phyloP scores from a whole-genome alignment of 2,329 filamentous ascomycete genomes.

The Epicoccum nigrum region DNA sequence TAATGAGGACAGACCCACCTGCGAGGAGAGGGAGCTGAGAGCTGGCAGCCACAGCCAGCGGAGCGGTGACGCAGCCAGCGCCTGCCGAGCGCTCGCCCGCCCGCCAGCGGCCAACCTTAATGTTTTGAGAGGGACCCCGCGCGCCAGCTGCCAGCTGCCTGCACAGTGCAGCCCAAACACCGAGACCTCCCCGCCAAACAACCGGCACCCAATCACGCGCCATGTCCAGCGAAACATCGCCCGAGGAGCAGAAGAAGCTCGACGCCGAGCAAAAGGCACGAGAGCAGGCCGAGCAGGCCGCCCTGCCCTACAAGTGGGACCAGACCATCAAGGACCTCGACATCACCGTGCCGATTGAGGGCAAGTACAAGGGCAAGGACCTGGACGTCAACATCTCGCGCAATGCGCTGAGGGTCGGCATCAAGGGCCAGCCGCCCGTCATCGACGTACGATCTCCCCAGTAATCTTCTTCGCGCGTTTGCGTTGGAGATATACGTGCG shows the following conservation, averaged over 20 bases:
- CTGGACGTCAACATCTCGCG: conserved; percentile 83
- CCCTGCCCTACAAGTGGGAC: conserved; percentile 95
- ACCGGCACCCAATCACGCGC: conserved; percentile 14
- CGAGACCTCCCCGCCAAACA: too few relatives aligned
- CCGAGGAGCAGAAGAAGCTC: conserved; percentile 60
- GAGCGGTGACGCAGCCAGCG: conserved; percentile 29
- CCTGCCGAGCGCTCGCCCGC: conserved; percentile 17
- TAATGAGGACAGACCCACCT: conserved; percentile 17
- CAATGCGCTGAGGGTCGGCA: conserved; percentile 74
- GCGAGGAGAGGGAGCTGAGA: too few relatives aligned
- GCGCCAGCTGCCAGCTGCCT: too few relatives aligned
- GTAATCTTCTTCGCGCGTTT: too few relatives aligned
- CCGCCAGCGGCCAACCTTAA: too few relatives aligned
- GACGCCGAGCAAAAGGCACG: conserved; percentile 68
- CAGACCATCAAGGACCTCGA: conserved; percentile 92
- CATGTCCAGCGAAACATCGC: conserved; percentile 55
- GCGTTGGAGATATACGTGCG: too few relatives aligned
- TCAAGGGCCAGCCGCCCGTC: conserved; percentile 88
- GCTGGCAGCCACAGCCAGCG: conserved; percentile 19
- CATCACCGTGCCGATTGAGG: conserved; percentile 76
- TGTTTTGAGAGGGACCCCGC: conserved; percentile 7
- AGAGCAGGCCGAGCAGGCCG: conserved; percentile 85
- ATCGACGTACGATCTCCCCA: conserved; percentile 67
- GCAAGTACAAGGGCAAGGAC: conserved; percentile 83
- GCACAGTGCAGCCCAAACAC: conserved; percentile 11